A percentile compares a stretch with the other conserved stretches of the same genome.
These are phyloP conservation scores for Polygonum aviculare DNA, from an alignment of 148 eudicot genomes.

Conservation along the genomic window DNA sequence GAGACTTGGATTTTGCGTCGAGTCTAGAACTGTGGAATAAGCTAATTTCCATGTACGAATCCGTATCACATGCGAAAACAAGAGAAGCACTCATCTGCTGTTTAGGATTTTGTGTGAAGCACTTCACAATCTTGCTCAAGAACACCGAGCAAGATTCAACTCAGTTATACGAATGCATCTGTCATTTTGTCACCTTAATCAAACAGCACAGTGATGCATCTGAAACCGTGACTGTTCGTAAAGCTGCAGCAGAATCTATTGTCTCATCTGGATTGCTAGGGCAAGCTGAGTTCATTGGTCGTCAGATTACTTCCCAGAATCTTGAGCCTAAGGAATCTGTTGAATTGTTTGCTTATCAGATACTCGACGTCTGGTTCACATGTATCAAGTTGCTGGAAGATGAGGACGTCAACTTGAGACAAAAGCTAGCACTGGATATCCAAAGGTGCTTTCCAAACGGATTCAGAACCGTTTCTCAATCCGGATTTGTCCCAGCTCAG, in stretches of 20 bases:
- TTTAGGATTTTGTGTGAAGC: conserved; percentile 49
- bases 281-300: conserved; percentile 50
- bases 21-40: conserved; percentile 59
- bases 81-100: conserved; percentile 55
- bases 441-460: conserved; percentile 50
- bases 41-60: conserved; percentile 49
- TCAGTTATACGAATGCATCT: conserved; percentile 36
- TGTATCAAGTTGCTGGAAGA: conserved; percentile 88
- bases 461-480: conserved; percentile 17
- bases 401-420: conserved; percentile 67
- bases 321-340: conserved; percentile 25
- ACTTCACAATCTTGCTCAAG: conserved; percentile 23
- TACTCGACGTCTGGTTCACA: conserved; percentile 66
- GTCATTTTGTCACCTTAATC: conserved; percentile 46
- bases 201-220: conserved; percentile 61
- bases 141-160: conserved; percentile 23
- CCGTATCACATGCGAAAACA: conserved; percentile 60
- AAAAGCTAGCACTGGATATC: conserved; percentile 51
- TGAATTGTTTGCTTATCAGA: conserved; percentile 37
- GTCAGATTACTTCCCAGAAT: conserved; percentile 24
- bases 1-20: conserved; percentile 49
- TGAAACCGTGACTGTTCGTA: conserved; percentile 70
- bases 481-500: conserved; percentile 58
- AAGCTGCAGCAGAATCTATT: conserved; percentile 82
- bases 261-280: conserved; percentile 74